Conservation (phyloP, 2,329 filamentous ascomycete species). For the Venturiaceae sp. region DNA sequence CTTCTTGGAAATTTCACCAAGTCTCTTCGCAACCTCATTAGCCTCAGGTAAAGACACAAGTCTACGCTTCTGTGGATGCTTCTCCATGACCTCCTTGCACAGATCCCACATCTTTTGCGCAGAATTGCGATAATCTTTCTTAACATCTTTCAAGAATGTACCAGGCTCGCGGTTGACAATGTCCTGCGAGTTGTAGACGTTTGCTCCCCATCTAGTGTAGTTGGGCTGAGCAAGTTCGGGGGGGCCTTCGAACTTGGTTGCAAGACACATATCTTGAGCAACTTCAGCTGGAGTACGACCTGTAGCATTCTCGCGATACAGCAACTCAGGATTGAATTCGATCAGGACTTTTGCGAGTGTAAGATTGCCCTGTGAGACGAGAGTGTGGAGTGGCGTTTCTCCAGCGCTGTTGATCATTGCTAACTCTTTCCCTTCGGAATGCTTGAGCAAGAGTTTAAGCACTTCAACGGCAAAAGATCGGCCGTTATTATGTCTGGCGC, state of each 20-base stretch:
- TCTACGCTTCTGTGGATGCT: conserved; percentile 32
- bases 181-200: background rate
- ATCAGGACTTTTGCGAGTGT: conserved; percentile 39
- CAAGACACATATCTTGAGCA: conserved; percentile 45
- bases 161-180: conserved; percentile 6
- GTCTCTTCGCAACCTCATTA: conserved; percentile 43
- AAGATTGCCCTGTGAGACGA: conserved; percentile 31
- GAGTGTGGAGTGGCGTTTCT: conserved; percentile 54
- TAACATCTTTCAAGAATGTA: conserved; percentile 14
- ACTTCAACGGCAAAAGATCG: conserved; percentile 23
- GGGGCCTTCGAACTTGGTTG: conserved; percentile 18
- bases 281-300: conserved; percentile 65
- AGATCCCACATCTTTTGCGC: conserved; percentile 24
- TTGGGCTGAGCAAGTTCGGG: conserved; percentile 17
- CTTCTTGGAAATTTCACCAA: conserved; percentile 4
- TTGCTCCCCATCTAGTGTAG: conserved; percentile 1
- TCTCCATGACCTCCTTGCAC: conserved; percentile 21
- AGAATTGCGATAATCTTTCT: background rate
- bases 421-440: conserved; percentile 38
- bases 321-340: conserved; percentile 45
- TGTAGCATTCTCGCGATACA: conserved; percentile 65
- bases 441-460: conserved; percentile 41
- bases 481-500: background rate
- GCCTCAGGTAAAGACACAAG: conserved; percentile 49
- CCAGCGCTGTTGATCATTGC: conserved; percentile 54